phyloP scores from a whole-genome alignment of 2,329 filamentous ascomycete genomes.

The Neofusicoccum ribis region DNA sequence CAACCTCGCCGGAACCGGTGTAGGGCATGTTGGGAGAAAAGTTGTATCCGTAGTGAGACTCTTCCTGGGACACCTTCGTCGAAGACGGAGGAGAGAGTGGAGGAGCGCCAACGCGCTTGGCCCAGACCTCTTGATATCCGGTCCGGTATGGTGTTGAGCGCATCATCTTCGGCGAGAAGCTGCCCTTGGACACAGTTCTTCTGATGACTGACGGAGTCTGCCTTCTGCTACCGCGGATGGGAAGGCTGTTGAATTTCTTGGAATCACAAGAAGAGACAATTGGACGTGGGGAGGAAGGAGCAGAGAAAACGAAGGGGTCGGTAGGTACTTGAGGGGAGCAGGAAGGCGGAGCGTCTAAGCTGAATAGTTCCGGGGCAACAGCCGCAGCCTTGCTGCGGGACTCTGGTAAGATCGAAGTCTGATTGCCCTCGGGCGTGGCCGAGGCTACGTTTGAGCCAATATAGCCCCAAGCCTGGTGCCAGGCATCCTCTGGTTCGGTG shows the following conservation, averaged over 20 bases:
- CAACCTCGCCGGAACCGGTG: constrained; percentile 1
- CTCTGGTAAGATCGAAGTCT: constrained; percentile 34
- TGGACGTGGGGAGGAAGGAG: constrained; percentile 36
- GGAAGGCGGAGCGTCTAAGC: constrained; percentile 28
- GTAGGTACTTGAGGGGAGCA: constrained; percentile 20
- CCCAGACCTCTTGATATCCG: constrained; percentile 53
- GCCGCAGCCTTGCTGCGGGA: constrained; percentile 32
- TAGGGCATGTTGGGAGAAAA: constrained; percentile 23
- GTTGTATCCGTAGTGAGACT: constrained; percentile 24
- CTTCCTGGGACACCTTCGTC: constrained; percentile 28
- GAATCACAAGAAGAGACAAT: constrained; percentile 23
- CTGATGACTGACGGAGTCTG: constrained; percentile 23
- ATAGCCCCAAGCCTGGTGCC: constrained; percentile 55
- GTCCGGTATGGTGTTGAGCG: constrained; percentile 50
- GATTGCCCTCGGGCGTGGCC: constrained; percentile 29
- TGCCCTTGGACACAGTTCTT: constrained; percentile 45
- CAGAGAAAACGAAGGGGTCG: constrained; percentile 27
- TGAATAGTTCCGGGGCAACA: constrained; percentile 35
- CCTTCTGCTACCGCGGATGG: constrained; percentile 26
- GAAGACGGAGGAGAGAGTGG: constrained; percentile 32
- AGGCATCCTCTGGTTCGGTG: constrained; percentile 47
- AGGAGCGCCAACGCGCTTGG: constrained; percentile 48
- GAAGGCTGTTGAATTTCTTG: constrained; percentile 22
- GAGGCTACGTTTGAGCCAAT: constrained; percentile 52
- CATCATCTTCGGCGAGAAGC: constrained; percentile 55